Evolutionary conservation across 345 rosid genomes (phyloP), one percentile per base, ranked within the genome.

Genomic region (Salix arbutifolia): DNA sequence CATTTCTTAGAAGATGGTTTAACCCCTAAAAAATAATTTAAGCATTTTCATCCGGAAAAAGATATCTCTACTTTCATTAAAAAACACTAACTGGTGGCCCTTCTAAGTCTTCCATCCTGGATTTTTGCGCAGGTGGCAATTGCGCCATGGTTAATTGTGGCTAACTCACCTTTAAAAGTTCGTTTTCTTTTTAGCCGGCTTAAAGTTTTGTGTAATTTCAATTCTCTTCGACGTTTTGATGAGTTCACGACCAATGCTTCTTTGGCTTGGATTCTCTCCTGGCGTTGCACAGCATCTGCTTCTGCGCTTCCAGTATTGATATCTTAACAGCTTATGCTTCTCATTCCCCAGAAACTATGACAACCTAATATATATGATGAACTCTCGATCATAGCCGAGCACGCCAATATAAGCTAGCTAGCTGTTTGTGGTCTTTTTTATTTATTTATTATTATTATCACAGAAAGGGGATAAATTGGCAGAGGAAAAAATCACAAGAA

Each of bases 311-410:
- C 13, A 21, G 38, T 53, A 48, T 46, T 46, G 18, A 69, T 3
- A 65, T 28, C 38, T 65, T 65, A 33, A 33, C 5, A 33, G 5
- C 5, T 33, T 33, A 33, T 33, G 35, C 58, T 48, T 50, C 5
- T 17, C 33, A 58, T 72, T 72, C 7, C 14, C 40, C 14, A 48
- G 19, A 46, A 74, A 50, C 44, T 4, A 25, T 75, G 72, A 52
- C 66, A 75, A 52, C 72, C 23, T 35, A 52, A 67, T 53, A 35
- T 66, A 67, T 53, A 35, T 66, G 56, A 75, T 37, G 26, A 74
- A 5, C 52, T 75, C 67, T 75, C 73, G 68, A 56, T 67, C 66
- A 67, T 75, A 28, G 40, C 38, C 26, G 16, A 38, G 19, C 19
- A 58, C 25, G 72, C 37, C 52, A 35, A 40, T 40, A 69, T 62